Conservation (phyloP, 2,329 filamentous ascomycete species). For the Aureobasidium sp. region DNA sequence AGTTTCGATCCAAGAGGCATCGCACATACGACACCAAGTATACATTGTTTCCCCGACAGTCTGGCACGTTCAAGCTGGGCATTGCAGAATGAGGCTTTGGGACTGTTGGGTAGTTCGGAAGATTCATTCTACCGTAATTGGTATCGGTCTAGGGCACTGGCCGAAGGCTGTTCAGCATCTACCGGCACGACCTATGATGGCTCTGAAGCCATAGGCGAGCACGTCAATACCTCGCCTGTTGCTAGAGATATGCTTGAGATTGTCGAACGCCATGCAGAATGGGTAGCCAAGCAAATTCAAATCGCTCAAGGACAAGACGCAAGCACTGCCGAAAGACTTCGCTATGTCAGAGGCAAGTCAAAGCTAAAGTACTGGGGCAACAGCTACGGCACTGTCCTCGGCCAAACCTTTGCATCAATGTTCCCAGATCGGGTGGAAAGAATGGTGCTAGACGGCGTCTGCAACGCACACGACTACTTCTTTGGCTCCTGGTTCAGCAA, state of each 20-base stretch:
- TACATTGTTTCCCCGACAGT: conserved; percentile 32
- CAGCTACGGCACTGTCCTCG: conserved; percentile 43
- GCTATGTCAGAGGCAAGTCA: background rate
- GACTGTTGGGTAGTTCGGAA: conserved; percentile 35
- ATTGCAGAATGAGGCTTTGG: conserved; percentile 30
- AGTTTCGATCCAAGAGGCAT: conserved; percentile 38
- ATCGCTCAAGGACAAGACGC: background rate
- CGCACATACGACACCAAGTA: conserved; percentile 29
- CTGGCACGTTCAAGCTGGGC: conserved; percentile 26
- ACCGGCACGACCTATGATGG: conserved; percentile 7
- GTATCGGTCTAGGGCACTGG: conserved; percentile 34
- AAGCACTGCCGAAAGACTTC: background rate
- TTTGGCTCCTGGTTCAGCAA: conserved; percentile 43
- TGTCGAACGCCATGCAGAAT: conserved; percentile 36
- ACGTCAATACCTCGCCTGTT: conserved; percentile 40
- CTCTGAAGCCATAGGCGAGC: conserved; percentile 29
- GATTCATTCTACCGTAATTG: conserved; percentile 34
- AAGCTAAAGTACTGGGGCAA: conserved; percentile 34
- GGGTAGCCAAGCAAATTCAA: conserved; percentile 17
- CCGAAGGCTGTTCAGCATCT: conserved; percentile 20
- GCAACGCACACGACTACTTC: conserved; percentile 43
- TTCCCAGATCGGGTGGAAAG: conserved; percentile 39
- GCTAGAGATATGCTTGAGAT: conserved; percentile 44
- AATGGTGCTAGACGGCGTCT: conserved; percentile 39
- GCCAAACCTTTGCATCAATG: conserved; percentile 41